These are phyloP conservation scores for Xylaria flabelliformis DNA, from an alignment of 495 filamentous ascomycete species.

Conservation along the genomic window DNA sequence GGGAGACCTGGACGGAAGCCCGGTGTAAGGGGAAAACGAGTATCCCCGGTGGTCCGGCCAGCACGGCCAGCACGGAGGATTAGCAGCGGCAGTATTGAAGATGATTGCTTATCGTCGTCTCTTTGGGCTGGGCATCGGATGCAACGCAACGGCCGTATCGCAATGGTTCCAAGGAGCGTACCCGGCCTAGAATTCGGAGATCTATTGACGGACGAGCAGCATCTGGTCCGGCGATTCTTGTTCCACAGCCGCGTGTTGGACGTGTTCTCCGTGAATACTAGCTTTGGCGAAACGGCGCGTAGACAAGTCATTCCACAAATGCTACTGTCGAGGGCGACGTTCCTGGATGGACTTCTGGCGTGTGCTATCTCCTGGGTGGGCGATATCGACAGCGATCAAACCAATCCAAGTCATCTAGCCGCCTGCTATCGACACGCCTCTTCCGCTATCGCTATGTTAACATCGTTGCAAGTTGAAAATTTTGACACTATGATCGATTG, in stretches of 20 bases:
- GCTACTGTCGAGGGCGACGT: conserved; percentile 27
- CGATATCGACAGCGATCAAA: conserved; percentile 16
- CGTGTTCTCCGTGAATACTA: conserved; percentile 28
- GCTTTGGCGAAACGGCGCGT: conserved; percentile 34
- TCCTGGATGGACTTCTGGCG: conserved; percentile 35
- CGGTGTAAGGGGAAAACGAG: conserved; percentile 17
- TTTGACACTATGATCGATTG: conserved; percentile 31
- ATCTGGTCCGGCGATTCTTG: conserved; percentile 31
- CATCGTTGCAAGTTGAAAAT: conserved; percentile 29
- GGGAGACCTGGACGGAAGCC: conserved; percentile 29
- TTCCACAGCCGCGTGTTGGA: conserved; percentile 26
- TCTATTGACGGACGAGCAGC: conserved; percentile 19
- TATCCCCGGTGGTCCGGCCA: neutral
- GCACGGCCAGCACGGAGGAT: neutral
- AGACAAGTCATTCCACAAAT: conserved; percentile 27
- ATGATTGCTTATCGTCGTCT: neutral
- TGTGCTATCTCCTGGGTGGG: conserved; percentile 31
- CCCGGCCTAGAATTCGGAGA: neutral
- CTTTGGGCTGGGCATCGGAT: neutral
- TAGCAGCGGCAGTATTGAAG: neutral
- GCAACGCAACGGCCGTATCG: neutral
- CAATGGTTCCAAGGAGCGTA: neutral
- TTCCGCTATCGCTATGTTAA: conserved; percentile 29
- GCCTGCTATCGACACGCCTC: conserved; percentile 31
- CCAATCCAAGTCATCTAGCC: conserved; percentile 18